Percentiles rank a stretch among this genome's conserved stretches.
Evolutionary conservation across 2,329 filamentous ascomycete genomes (phyloP).

Genomic region (Trichoderma sp.): DNA sequence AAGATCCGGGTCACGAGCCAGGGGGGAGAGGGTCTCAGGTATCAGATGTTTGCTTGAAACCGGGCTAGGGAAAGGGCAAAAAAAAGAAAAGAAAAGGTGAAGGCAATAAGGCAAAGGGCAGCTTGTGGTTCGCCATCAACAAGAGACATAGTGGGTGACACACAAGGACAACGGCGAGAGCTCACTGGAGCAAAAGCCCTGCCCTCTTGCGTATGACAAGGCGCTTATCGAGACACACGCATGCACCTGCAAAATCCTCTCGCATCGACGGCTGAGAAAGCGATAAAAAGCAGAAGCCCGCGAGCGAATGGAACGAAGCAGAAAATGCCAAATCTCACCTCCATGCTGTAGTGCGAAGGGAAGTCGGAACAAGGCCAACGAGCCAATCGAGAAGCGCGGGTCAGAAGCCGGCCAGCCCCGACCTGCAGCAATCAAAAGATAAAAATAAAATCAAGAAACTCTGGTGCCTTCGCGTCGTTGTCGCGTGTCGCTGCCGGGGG

Average conservation of each 20-base stretch:
- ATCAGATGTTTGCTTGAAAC: background rate
- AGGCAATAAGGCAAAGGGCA: background rate
- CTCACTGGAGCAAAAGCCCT: constrained; percentile 16
- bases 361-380: background rate
- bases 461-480: background rate
- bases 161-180: background rate
- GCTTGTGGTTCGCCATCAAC: background rate
- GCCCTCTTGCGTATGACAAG: constrained; percentile 4
- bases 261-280: background rate
- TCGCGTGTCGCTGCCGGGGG: constrained; percentile 9
- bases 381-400: constrained; percentile 12
- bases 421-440: background rate
- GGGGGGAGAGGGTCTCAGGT: background rate
- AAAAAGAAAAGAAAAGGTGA: background rate
- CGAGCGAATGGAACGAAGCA: background rate
- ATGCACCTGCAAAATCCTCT: background rate
- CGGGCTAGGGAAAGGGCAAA: background rate
- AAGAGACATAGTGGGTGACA: constrained; percentile 9
- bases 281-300: background rate
- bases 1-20: constrained; percentile 9
- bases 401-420: background rate
- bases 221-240: constrained; percentile 17
- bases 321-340: constrained; percentile 2
- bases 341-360: background rate
- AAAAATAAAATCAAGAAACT: background rate